phyloP scores from a whole-genome alignment of 2,329 filamentous ascomycete species.

The Kalmusia sp. region DNA sequence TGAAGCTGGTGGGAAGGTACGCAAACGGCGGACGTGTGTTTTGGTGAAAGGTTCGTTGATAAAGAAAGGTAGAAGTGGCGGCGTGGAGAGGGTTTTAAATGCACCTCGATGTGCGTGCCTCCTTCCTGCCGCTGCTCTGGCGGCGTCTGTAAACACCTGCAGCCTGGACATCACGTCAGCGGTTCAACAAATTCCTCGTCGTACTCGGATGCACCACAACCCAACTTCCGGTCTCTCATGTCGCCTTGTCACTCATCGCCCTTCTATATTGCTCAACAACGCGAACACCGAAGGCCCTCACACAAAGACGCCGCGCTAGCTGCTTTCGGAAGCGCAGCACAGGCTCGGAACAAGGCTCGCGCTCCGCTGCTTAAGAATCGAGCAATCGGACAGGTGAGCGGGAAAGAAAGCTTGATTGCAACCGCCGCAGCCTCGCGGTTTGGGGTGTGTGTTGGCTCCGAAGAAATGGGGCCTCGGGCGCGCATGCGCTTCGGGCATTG shows the following conservation, averaged over 20 bases:
- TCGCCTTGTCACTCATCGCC: background rate
- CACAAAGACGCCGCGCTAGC: background rate
- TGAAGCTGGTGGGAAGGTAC: background rate
- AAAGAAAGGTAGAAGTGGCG: too few relatives aligned
- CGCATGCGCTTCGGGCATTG: background rate
- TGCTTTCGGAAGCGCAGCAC: background rate
- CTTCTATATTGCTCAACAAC: background rate
- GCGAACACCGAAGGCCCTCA: background rate
- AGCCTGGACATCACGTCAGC: background rate
- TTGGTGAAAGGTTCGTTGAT: too few relatives aligned
- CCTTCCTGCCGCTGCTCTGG: too few relatives aligned
- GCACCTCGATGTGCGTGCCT: background rate
- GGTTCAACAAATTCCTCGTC: background rate
- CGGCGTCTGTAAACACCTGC: background rate
- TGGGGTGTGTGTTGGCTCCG: background rate
- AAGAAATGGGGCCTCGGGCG: too few relatives aligned
- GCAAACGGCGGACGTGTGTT: background rate
- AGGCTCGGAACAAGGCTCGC: background rate
- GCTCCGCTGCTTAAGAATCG: background rate
- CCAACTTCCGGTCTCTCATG: background rate
- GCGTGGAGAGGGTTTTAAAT: background rate
- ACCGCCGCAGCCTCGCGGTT: background rate
- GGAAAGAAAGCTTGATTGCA: background rate
- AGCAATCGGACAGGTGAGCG: background rate
- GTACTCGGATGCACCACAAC: background rate